Evolutionary conservation across 805 yeast species (phyloP).

Genomic region (Spathaspora arborariae): DNA sequence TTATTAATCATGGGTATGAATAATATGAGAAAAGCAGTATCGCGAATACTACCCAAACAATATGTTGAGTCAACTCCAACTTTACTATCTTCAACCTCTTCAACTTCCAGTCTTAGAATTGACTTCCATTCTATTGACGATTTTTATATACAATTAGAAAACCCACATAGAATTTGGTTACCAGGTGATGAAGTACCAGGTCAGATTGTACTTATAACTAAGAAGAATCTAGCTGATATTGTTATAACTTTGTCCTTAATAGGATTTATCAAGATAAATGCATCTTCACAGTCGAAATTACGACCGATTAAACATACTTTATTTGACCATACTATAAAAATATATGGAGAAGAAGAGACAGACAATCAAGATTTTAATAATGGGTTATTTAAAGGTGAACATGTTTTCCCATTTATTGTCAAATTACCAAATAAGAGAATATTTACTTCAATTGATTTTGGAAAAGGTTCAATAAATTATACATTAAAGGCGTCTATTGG

Average conservation of each 20-base stretch:
- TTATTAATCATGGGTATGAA: neutral
- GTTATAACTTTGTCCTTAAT: conserved; percentile 50
- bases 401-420: conserved; percentile 81
- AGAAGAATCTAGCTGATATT: conserved; percentile 52
- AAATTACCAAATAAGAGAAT: conserved; percentile 72
- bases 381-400: conserved; percentile 78
- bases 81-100: neutral
- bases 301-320: conserved; percentile 49
- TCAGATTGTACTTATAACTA: conserved; percentile 52
- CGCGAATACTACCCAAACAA: conserved; percentile 31
- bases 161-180: conserved; percentile 71
- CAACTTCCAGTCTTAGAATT: conserved; percentile 18
- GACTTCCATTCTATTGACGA: conserved; percentile 50
- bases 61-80: neutral
- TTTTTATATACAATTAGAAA: conserved; percentile 65
- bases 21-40: conserved; percentile 49
- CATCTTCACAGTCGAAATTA: conserved; percentile 49
- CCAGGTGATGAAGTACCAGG: conserved; percentile 80
- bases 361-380: conserved; percentile 23
- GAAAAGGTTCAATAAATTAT: conserved; percentile 78
- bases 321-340: conserved; percentile 55
- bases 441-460: conserved; percentile 74
- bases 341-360: conserved; percentile 46
- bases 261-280: conserved; percentile 55
- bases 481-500: conserved; percentile 49